These are phyloP conservation scores for Gigaspora rosea DNA, from an alignment of 192 early-diverging fungal species.

Conservation along the genomic window DNA sequence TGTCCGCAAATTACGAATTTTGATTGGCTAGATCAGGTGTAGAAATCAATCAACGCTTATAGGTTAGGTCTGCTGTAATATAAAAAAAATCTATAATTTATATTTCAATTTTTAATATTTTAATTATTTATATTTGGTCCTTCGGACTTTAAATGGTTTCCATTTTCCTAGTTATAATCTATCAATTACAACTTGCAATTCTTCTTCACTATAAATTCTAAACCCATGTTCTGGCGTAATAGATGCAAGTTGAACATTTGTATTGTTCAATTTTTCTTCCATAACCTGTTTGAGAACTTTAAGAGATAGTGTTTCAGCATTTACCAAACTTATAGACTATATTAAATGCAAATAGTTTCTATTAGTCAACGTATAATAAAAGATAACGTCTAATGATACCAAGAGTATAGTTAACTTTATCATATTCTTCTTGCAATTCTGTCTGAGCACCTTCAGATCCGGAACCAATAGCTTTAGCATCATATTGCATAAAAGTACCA, in stretches of 20 bases:
- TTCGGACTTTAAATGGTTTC: no score
- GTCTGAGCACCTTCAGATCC: constrained; percentile 99
- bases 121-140: no score
- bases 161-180: constrained; percentile 47
- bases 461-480: constrained; percentile 99
- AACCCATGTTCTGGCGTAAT: constrained; percentile 81
- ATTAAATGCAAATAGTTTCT: not conserved
- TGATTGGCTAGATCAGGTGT: no score
- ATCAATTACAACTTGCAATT: constrained; percentile 78
- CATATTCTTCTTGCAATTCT: constrained; percentile 96
- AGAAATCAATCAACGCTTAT: no score
- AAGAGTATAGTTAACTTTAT: constrained; percentile 61
- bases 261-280: constrained; percentile 98
- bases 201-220: constrained; percentile 75
- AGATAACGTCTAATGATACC: not conserved
- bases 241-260: constrained; percentile 93
- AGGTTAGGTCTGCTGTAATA: no score
- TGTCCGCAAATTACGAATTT: no score
- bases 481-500: constrained; percentile 92
- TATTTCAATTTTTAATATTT: no score
- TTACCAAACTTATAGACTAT: constrained; percentile 78
- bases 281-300: constrained; percentile 99
- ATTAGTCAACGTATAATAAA: not conserved
- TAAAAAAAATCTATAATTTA: no score
- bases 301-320: constrained; percentile 87